Evolutionary conservation across 208 protist genomes (phyloP).

Genomic region (Angomonas ambiguus): DNA sequence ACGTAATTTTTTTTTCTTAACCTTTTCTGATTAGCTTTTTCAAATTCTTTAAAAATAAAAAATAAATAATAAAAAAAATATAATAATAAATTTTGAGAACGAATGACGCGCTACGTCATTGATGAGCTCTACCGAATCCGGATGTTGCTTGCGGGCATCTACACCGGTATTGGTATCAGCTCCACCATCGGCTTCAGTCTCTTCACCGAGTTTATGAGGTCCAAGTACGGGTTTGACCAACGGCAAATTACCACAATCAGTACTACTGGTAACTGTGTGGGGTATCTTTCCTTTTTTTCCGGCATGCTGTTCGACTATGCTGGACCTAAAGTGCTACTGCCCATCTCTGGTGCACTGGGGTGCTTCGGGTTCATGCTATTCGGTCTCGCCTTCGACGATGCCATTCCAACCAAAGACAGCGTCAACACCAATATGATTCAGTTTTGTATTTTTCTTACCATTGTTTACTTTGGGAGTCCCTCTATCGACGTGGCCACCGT

Average conservation of each 20-base stretch:
- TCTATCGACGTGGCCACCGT: conserved; percentile 56
- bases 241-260: conserved; percentile 80
- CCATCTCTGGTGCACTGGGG: conserved; percentile 29
- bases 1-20: conserved; percentile 5
- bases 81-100: neutral
- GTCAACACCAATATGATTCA: conserved; percentile 32
- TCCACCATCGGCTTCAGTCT: conserved; percentile 76
- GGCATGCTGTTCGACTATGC: conserved; percentile 73
- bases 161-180: conserved; percentile 54
- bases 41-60: conserved; percentile 5
- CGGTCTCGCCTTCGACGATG: conserved; percentile 55
- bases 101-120: conserved; percentile 36
- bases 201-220: conserved; percentile 52
- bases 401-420: conserved; percentile 29
- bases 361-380: conserved; percentile 62
- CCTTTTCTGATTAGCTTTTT: neutral
- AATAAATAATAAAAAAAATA: conserved; percentile 1
- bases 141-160: conserved; percentile 71
- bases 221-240: conserved; percentile 55
- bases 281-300: conserved; percentile 54
- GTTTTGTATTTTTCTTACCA: conserved; percentile 63
- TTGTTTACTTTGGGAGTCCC: conserved; percentile 58
- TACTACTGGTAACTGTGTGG: conserved; percentile 63
- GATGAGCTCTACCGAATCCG: conserved; percentile 65
- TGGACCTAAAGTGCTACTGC: conserved; percentile 50